phyloP scores from a whole-genome alignment of 306 rosid genomes.

The Vicia villosa region DNA sequence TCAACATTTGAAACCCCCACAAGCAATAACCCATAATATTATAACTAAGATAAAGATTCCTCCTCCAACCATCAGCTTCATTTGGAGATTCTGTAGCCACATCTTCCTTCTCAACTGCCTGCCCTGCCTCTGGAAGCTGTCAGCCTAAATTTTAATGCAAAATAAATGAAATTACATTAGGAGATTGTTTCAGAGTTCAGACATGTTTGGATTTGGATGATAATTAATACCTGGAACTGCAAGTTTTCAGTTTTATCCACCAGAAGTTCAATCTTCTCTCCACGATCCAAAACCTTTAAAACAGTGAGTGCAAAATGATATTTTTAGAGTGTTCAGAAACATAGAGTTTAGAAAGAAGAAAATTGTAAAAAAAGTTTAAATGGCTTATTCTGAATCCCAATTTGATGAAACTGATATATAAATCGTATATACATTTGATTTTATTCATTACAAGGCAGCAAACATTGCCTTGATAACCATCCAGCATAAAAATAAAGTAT shows the following conservation, averaged over 20 bases:
- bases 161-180: conserved; percentile 17
- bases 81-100: conserved; percentile 93
- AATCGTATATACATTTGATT: background rate
- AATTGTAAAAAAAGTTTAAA: no score
- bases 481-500: background rate
- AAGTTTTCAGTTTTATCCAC: conserved; percentile 95
- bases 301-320: conserved; percentile 16
- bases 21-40: conserved; percentile 78
- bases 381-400: no score
- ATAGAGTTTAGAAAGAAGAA: no score
- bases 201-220: conserved; percentile 7
- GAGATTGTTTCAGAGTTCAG: background rate
- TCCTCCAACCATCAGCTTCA: conserved; percentile 93
- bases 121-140: conserved; percentile 99
- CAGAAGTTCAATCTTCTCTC: conserved; percentile 92
- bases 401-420: no score
- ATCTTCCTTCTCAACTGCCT: conserved; percentile 88
- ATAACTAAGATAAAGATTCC: conserved; percentile 61
- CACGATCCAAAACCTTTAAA: conserved; percentile 96
- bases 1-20: conserved; percentile 92
- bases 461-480: background rate
- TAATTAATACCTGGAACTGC: conserved; percentile 82
- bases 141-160: conserved; percentile 64
- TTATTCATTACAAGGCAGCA: background rate
- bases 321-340: conserved; percentile 12